Base-by-base conservation (phyloP, 2,329 filamentous ascomycete species). In the Huntiella moniliformis region DNA sequence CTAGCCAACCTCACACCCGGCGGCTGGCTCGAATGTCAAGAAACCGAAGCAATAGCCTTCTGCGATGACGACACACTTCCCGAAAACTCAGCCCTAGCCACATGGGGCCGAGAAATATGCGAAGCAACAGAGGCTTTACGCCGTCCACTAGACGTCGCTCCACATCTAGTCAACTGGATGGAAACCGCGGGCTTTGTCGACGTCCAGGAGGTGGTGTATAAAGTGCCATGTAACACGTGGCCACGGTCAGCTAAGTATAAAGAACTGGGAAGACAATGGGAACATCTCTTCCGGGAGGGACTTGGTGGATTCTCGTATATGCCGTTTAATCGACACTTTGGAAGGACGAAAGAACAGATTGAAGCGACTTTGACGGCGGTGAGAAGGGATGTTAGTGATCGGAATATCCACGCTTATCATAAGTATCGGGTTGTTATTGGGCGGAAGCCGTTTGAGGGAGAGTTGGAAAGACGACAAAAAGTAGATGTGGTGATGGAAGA, bases 1-100 rank as follows among this genome's bases (percentile, higher is more conserved):
- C 71, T 68, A 49, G 57, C 60, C n/a, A 58, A 63, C 35, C 58
- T 74, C 0, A 56, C 58, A 10, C 70, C 70, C 0, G 71, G 70
- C 31, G 70, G 70, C 38, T 74, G 67, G 61, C 61, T 73, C 38
- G 70, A 74, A 54, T 67, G 65, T 2, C 69, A 73, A 51, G 70
- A 74, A 52, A 55, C 61, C 8, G 60, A 64, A 47, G 56, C 59
- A 41, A 48, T 50, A 2, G 51, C 64, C 18, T 49, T 52, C 22
- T 67, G 61, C 48, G 70, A 73, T 50, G 68, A 72, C 49, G 62
- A 53, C 16, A 67, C 62, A 4, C 57, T 72, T 42, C 42, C 55
- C 4, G 54, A 54, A 0, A 56, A 66, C 16, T 60, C 58, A 12
- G 55, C 64, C 1, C 51, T 70, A 5, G 53, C 56, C 17, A 52